Conservation (phyloP, 2,329 filamentous ascomycete species). For the Diplodia scrobiculata region DNA sequence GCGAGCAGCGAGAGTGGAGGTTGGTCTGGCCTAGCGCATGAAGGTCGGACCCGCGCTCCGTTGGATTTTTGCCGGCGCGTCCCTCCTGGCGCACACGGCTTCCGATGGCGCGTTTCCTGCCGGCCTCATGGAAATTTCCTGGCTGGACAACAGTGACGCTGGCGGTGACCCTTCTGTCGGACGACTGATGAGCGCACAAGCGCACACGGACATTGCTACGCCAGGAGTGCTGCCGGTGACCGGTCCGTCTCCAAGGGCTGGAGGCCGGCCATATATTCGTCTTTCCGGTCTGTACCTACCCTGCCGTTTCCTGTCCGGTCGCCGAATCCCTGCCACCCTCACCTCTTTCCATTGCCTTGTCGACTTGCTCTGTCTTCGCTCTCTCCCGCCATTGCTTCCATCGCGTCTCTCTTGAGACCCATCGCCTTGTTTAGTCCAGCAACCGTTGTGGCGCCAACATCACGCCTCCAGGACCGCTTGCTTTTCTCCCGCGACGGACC, state of each 20-base stretch:
- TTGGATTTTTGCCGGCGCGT: not conserved
- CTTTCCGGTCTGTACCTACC: not conserved
- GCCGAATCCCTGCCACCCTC: not conserved
- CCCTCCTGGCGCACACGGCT: slow-evolving; percentile 8
- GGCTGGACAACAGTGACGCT: not conserved
- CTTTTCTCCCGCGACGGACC: not conserved
- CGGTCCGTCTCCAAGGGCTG: not conserved
- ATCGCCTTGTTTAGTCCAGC: not conserved
- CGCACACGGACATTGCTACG: not conserved
- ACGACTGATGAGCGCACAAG: not conserved
- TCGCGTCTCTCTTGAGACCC: not conserved
- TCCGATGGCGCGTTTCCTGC: not conserved
- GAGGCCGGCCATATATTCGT: not conserved
- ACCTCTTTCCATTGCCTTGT: not conserved
- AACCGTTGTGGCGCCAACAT: not conserved
- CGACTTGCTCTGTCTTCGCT: not conserved
- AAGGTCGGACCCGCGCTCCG: not conserved
- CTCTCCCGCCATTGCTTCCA: not conserved
- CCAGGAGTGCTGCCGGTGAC: not conserved
- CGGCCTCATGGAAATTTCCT: not conserved
- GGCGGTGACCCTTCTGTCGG: not conserved
- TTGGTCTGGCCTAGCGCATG: not conserved
- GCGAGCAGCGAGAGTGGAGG: not conserved
- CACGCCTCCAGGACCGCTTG: not conserved
- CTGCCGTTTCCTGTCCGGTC: not conserved